A percentile compares a stretch with the other conserved stretches of the same genome.
These are phyloP conservation scores for Schwanniomyces vanrijiae DNA, from an alignment of 805 yeast species.

Conservation along the genomic window DNA sequence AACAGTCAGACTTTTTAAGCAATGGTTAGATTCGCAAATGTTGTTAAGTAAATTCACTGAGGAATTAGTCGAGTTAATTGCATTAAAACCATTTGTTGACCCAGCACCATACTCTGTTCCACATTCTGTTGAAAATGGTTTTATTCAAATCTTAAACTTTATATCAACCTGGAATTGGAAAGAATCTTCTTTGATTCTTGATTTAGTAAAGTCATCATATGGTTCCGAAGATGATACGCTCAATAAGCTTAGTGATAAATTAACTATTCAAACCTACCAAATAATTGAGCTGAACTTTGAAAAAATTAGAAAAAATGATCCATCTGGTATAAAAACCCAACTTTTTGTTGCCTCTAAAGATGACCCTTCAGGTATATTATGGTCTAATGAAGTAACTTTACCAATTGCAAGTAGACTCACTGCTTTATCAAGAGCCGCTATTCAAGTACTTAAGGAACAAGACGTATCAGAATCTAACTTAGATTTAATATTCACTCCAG, in stretches of 20 bases:
- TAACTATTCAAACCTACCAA: conserved; percentile 63
- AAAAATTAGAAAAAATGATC: conserved; percentile 74
- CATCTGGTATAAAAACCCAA: conserved; percentile 75
- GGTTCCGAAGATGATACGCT: conserved; percentile 23
- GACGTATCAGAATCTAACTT: conserved; percentile 43
- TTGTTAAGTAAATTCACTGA: conserved; percentile 71
- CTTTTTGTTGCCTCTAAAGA: conserved; percentile 79
- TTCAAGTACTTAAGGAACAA: conserved; percentile 48
- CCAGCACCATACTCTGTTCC: conserved; percentile 85
- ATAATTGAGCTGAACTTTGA: conserved; percentile 62
- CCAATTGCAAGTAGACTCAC: conserved; percentile 89
- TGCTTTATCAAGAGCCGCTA: conserved; percentile 77
- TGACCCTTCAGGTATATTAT: conserved; percentile 83
- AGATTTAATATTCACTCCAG: conserved; percentile 71
- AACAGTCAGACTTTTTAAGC: conserved; percentile 79
- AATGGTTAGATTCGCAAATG: conserved; percentile 85
- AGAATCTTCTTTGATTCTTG: conserved; percentile 80
- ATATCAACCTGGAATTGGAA: conserved; percentile 93
- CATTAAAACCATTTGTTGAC: conserved; percentile 81
- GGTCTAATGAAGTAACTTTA: conserved; percentile 64
- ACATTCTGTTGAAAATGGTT: conserved; percentile 75
- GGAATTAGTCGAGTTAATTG: conserved; percentile 79
- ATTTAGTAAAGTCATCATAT: conserved; percentile 51
- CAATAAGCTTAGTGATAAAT: conserved; percentile 56
- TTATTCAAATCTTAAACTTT: conserved; percentile 68